phyloP scores from a whole-genome alignment of 305 asterid genomes.

The Coffea humblotiana region DNA sequence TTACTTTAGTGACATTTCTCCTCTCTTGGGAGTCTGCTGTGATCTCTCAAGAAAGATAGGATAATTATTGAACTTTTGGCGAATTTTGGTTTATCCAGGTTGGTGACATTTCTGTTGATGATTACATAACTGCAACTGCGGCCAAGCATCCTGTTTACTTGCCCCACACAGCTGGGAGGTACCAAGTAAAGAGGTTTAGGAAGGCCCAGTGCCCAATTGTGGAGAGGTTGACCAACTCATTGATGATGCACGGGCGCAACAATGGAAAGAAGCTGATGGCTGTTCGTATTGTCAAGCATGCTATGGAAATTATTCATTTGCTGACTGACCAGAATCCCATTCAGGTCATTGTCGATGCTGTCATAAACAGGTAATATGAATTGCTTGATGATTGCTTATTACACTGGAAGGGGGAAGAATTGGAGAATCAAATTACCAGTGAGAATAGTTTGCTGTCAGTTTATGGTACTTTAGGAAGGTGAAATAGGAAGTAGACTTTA shows the following conservation, averaged over 20 bases:
- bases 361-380: conserved; percentile 54
- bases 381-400: no score
- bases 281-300: conserved; percentile 74
- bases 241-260: conserved; percentile 89
- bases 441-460: no score
- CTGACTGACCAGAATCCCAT: conserved; percentile 72
- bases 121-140: conserved; percentile 79
- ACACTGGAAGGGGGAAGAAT: not conserved
- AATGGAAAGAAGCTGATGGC: conserved; percentile 90
- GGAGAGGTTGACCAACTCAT: conserved; percentile 80
- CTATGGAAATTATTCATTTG: conserved; percentile 87
- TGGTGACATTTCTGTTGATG: conserved; percentile 73
- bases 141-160: conserved; percentile 62
- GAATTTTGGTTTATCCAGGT: conserved; percentile 25
- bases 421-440: not conserved
- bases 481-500: no score
- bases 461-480: no score
- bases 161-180: conserved; percentile 91
- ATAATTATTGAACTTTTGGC: no score
- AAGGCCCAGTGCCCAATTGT: conserved; percentile 90
- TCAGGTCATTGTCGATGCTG: conserved; percentile 82
- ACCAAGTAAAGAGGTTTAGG: conserved; percentile 75
- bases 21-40: not conserved
- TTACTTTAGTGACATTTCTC: conserved; percentile 55
- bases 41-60: no score